Evolutionary conservation across 176 grass and related monocot genomes (phyloP).

Genomic region (Miscanthus lutarioriparius): DNA sequence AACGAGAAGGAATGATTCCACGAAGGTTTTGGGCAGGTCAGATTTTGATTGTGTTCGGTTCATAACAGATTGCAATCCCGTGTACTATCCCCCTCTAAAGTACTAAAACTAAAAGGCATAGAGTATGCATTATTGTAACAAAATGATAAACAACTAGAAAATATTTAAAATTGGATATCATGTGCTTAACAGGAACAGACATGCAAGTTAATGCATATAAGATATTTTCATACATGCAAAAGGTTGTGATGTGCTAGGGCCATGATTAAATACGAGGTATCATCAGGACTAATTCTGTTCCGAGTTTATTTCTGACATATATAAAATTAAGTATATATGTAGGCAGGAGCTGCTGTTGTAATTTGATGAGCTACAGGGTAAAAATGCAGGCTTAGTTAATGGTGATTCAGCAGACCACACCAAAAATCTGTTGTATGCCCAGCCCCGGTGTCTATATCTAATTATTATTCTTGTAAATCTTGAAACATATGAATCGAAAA

Average conservation of each 20-base stretch:
- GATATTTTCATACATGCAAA: not conserved
- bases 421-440: not conserved
- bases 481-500: not conserved
- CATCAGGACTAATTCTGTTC: not conserved
- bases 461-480: not conserved
- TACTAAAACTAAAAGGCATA: not conserved
- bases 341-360: not conserved
- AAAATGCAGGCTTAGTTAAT: not conserved
- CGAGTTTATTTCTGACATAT: not conserved
- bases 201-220: not conserved
- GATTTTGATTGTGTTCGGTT: not conserved
- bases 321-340: not conserved
- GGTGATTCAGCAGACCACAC: not conserved
- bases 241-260: not conserved
- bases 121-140: not conserved
- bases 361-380: not conserved
- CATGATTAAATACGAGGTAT: not conserved
- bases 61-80: not conserved
- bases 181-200: not conserved
- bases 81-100: not conserved
- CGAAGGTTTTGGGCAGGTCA: too few species aligned
- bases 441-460: too few species aligned
- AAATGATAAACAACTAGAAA: not conserved
- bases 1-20: not conserved
- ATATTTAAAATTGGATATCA: not conserved